phyloP scores from a whole-genome alignment of 345 rosid species.

The Citrus maxima region DNA sequence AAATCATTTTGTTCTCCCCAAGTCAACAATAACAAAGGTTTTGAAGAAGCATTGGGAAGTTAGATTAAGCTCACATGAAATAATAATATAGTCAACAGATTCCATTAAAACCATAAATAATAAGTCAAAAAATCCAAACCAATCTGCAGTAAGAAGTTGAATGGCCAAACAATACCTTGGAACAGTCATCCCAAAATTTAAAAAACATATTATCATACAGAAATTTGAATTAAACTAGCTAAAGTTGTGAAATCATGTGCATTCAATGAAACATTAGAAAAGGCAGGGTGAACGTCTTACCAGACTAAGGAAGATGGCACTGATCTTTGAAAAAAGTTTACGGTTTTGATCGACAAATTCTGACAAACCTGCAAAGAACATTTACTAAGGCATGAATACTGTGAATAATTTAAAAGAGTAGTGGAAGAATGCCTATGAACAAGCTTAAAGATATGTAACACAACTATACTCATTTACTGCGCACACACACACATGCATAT shows the following conservation, averaged over 20 bases:
- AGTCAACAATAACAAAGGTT: neutral
- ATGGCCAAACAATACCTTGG: neutral
- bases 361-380: conserved; percentile 52
- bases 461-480: neutral
- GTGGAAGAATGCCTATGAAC: neutral
- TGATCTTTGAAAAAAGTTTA: conserved; percentile 58
- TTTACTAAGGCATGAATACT: conserved; percentile 7
- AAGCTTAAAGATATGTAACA: neutral
- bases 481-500: no score
- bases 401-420: neutral
- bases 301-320: conserved; percentile 68
- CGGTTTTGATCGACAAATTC: conserved; percentile 71
- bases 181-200: neutral
- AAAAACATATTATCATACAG: neutral
- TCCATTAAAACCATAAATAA: neutral
- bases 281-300: conserved; percentile 36
- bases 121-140: neutral
- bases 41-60: neutral
- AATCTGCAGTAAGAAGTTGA: neutral
- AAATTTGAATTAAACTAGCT: neutral
- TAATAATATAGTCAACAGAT: neutral
- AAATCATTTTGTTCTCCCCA: neutral
- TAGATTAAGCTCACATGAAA: neutral
- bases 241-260: neutral
- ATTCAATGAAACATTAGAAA: neutral